Evolutionary conservation across 495 filamentous ascomycete species (phyloP).

Genomic region (Xanthoparmelia taractica): DNA sequence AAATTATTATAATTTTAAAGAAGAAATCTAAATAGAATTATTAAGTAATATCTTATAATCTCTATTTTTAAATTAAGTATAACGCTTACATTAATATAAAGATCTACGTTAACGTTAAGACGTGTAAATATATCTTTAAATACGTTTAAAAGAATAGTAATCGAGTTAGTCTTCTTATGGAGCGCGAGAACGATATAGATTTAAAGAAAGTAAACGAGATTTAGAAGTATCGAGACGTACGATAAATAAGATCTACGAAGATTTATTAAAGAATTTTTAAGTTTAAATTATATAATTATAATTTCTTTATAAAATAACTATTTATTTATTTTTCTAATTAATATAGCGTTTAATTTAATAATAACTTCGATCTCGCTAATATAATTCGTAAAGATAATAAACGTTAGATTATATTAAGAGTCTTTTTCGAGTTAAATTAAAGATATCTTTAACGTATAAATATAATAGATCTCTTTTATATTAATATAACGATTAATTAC

Average conservation of each 20-base stretch:
- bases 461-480: background rate
- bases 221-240: background rate
- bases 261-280: background rate
- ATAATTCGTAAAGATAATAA: background rate
- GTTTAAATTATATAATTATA: background rate
- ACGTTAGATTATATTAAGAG: background rate
- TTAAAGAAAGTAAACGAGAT: background rate
- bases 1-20: no score
- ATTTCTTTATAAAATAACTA: background rate
- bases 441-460: background rate
- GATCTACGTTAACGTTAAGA: background rate
- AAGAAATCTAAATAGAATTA: no score
- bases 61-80: no score
- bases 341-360: background rate
- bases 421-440: background rate
- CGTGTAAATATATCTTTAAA: background rate
- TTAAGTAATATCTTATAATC: no score
- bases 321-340: background rate
- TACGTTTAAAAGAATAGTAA: background rate
- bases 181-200: background rate
- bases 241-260: background rate
- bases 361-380: background rate
- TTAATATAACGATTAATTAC: background rate
- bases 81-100: background rate
- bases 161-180: background rate